Percentiles rank a stretch among this genome's conserved stretches.
These are phyloP conservation scores for Coprinopsis cinerea DNA, from an alignment of 768 basidiomycete genomes.

Conservation along the genomic window DNA sequence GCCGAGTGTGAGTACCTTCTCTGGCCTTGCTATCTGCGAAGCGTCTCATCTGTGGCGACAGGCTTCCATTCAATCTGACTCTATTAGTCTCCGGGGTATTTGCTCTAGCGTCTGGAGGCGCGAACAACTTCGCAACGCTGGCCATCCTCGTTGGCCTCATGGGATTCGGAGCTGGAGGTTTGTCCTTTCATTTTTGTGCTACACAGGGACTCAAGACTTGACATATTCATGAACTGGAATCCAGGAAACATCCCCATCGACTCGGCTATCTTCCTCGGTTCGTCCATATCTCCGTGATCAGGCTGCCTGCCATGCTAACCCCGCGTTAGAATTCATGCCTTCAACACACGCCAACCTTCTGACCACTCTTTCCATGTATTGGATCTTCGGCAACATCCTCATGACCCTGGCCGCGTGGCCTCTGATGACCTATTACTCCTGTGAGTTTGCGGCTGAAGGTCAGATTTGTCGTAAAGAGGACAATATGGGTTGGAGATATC, in stretches of 20 bases:
- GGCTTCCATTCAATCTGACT: slow-evolving; percentile 51
- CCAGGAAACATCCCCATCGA: slow-evolving; percentile 3
- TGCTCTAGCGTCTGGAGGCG: slow-evolving; percentile 55
- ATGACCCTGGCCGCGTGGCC: slow-evolving; percentile 48
- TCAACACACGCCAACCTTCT: not conserved
- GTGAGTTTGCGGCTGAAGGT: slow-evolving; percentile 25
- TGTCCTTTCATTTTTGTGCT: too few relatives aligned
- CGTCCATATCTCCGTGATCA: too few relatives aligned
- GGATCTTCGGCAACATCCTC: not conserved
- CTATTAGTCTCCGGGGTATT: slow-evolving; percentile 64
- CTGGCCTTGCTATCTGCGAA: not conserved
- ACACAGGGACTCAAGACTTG: too few relatives aligned
- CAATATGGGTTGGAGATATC: slow-evolving; percentile 74
- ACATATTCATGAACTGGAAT: not conserved
- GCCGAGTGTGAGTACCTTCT: not conserved
- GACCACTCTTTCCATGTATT: not conserved
- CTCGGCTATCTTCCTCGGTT: not conserved
- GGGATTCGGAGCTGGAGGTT: slow-evolving; percentile 49
- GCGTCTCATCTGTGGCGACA: not conserved
- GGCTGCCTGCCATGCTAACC: too few relatives aligned
- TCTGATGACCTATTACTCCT: slow-evolving; percentile 64
- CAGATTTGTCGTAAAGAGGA: slow-evolving; percentile 37
- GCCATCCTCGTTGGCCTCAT: slow-evolving; percentile 49
- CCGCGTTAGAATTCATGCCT: slow-evolving; percentile 1
- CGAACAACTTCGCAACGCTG: slow-evolving; percentile 45